phyloP scores from a whole-genome alignment of 495 filamentous ascomycete genomes.

The Daldinia caldariorum region DNA sequence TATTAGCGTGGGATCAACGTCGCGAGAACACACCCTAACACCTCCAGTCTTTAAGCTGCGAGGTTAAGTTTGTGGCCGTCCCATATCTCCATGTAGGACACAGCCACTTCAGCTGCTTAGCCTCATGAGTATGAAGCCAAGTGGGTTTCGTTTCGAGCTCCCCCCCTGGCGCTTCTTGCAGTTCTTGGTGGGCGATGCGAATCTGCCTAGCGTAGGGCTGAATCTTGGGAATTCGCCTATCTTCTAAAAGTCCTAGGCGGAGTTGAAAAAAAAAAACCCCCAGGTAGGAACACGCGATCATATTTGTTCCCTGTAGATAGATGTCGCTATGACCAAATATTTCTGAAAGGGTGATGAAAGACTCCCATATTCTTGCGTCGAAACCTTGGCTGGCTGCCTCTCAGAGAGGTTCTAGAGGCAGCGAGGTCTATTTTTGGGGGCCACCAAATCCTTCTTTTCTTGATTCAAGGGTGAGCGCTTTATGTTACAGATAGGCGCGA shows the following conservation, averaged over 20 bases:
- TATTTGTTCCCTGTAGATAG: slow-evolving; percentile 7
- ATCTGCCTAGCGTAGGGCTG: slow-evolving; percentile 45
- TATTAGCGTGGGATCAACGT: background rate
- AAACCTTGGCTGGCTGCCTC: slow-evolving; percentile 29
- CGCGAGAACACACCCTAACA: too few species aligned
- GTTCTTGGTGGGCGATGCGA: slow-evolving; percentile 17
- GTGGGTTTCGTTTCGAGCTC: slow-evolving; percentile 19
- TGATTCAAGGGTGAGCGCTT: slow-evolving; percentile 6
- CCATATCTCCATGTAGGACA: background rate
- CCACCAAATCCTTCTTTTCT: slow-evolving; percentile 29
- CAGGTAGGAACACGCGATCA: slow-evolving; percentile 22
- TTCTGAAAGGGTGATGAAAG: slow-evolving; percentile 9
- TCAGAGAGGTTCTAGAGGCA: background rate
- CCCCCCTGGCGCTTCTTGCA: slow-evolving; percentile 1
- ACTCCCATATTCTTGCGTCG: slow-evolving; percentile 14
- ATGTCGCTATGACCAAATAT: slow-evolving; percentile 5
- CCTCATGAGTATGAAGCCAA: slow-evolving; percentile 29
- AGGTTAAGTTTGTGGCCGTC: background rate
- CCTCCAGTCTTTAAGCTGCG: background rate
- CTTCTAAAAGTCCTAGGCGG: background rate
- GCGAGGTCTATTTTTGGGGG: slow-evolving; percentile 16
- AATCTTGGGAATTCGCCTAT: slow-evolving; percentile 23
- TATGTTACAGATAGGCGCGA: slow-evolving; percentile 29
- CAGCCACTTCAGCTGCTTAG: slow-evolving; percentile 34
- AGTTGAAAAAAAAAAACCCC: slow-evolving; percentile 18